These are phyloP conservation scores for Chamaecrista fasciculata DNA, from an alignment of 306 rosid genomes.

Conservation along the genomic window DNA sequence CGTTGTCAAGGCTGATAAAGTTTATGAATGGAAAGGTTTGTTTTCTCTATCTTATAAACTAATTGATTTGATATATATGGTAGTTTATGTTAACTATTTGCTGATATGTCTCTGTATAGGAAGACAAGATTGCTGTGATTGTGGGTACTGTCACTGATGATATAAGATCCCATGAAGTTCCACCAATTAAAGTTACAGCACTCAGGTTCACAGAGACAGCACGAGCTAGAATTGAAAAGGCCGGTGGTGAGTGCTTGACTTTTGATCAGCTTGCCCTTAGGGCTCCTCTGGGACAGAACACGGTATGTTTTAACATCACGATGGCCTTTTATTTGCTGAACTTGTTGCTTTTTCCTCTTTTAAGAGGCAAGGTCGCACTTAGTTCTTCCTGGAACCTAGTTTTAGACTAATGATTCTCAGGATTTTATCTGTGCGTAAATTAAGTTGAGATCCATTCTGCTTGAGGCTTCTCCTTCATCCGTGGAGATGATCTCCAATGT, in stretches of 20 bases:
- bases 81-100: constrained; percentile 5
- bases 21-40: constrained; percentile 68
- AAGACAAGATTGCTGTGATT: constrained; percentile 61
- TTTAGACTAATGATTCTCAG: constrained; percentile 36
- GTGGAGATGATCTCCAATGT: constrained; percentile 85
- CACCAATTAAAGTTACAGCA: constrained; percentile 68
- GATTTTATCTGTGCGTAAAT: constrained; percentile 81
- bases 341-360: background rate
- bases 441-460: constrained; percentile 66
- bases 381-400: constrained; percentile 65
- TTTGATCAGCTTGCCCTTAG: constrained; percentile 79
- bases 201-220: constrained; percentile 84
- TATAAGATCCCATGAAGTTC: constrained; percentile 67
- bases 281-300: constrained; percentile 84
- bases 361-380: constrained; percentile 38
- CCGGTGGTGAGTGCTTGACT: constrained; percentile 82
- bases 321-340: background rate
- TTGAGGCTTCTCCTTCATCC: constrained; percentile 63
- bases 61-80: background rate
- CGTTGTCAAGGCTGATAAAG: constrained; percentile 68
- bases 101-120: constrained; percentile 37
- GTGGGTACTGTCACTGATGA: constrained; percentile 77
- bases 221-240: constrained; percentile 78
- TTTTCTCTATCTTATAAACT: background rate
- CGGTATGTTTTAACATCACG: constrained; percentile 44